Base-by-base conservation (phyloP, 2,329 filamentous ascomycete genomes). In the Trichoderma breve region DNA sequence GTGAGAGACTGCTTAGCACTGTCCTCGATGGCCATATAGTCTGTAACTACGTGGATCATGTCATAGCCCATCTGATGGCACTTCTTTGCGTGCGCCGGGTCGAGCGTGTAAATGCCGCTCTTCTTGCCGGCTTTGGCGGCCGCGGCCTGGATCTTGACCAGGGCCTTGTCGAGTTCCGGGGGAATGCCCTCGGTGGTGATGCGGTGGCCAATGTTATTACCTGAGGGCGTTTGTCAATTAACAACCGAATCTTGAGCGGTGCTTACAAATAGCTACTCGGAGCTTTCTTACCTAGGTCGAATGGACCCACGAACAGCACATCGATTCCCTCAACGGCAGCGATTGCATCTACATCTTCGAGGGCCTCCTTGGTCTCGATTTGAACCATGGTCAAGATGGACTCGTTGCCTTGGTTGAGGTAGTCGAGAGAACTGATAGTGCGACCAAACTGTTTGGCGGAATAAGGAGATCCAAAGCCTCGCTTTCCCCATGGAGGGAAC, bases 341-440 rank as follows among this genome's bases (percentile, higher is more conserved):
- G 78, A 92, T 92, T 62, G 86, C 87, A 39, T 91, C 89, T 1
- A 91, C 85, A 14, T 81, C 80, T 1, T 88, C 86, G 15, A 92
- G 81, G 0, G 89, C 89, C 77, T 91, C 89, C 73, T 83, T 82
- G 0, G 90, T 91, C 81, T 92, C 90, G 67, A 92, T 91, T 79
- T 92, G 90, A 12, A 91, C 88, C 81, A 91, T 90, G 18, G 88
- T 90, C 72, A 92, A 78, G 26, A 92, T 83, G 34, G 79, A 75
- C 68, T 86, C 81, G 73, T 87, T 87, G 58, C 86, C 86, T 53
- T 84, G 81, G 73, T 84, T 81, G 75, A 87, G 82, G 72, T 87
- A 87, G 68, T 86, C 82, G 3, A 83, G 83, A 24, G 84, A 83
- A 6, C 79, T 83, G 11, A 84, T 80, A 18, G 81, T 81, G 66